A percentile compares a stretch with the other conserved stretches of the same genome.
These are phyloP conservation scores for Alternaria brassicicola DNA, from an alignment of 2,329 filamentous ascomycete species.

Conservation along the genomic window DNA sequence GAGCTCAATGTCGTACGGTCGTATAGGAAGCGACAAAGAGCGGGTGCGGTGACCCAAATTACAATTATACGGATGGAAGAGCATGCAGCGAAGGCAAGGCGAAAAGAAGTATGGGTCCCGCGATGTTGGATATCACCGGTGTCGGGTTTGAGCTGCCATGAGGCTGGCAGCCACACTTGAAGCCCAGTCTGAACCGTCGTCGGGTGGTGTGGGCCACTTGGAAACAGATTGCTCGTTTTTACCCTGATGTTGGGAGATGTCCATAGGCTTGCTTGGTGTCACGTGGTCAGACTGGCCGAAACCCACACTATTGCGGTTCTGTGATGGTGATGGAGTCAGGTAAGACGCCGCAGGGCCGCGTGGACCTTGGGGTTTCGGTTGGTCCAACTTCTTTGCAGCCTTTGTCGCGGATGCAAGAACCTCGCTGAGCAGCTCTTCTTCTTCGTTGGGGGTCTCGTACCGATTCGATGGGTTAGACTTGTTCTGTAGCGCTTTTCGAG, in stretches of 20 bases:
- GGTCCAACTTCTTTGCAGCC: slow-evolving; percentile 73
- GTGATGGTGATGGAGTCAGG: slow-evolving; percentile 77
- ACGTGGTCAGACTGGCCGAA: slow-evolving; percentile 70
- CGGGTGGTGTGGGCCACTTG: slow-evolving; percentile 95
- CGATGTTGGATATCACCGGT: slow-evolving; percentile 36
- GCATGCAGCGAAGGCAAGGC: slow-evolving; percentile 34
- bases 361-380: slow-evolving; percentile 52
- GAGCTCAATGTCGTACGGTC: slow-evolving; percentile 43
- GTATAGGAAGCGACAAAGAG: slow-evolving; percentile 41
- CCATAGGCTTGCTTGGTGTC: slow-evolving; percentile 71
- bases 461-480: slow-evolving; percentile 76
- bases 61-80: slow-evolving; percentile 41
- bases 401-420: slow-evolving; percentile 77
- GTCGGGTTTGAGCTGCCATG: slow-evolving; percentile 46
- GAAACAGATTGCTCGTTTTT: slow-evolving; percentile 58
- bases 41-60: slow-evolving; percentile 38
- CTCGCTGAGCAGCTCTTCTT: slow-evolving; percentile 94
- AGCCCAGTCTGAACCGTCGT: slow-evolving; percentile 85
- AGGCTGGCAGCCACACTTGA: slow-evolving; percentile 79
- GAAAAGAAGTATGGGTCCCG: slow-evolving; percentile 20
- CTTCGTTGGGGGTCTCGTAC: slow-evolving; percentile 94
- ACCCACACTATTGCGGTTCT: slow-evolving; percentile 76
- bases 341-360: slow-evolving; percentile 67
- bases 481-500: slow-evolving; percentile 73
- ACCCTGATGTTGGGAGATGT: slow-evolving; percentile 58